phyloP scores from a whole-genome alignment of 805 yeast genomes.

The Wickerhamiella brachini region DNA sequence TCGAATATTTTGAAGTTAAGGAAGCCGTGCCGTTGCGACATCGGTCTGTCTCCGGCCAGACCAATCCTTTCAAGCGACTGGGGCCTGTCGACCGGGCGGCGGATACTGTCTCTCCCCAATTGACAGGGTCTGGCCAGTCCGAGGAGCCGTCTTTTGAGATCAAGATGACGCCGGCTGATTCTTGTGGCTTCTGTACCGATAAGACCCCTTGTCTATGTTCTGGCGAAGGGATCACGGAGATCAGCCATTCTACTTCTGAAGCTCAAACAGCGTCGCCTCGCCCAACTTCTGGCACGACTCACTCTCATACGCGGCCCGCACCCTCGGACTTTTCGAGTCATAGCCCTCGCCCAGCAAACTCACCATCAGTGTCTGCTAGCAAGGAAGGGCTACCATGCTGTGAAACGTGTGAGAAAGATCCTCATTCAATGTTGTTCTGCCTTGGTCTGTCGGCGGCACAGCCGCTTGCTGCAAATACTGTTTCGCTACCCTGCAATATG shows the following conservation, averaged over 20 bases:
- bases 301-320: no score
- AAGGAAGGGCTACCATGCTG: conserved; percentile 31
- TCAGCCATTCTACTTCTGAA: background rate
- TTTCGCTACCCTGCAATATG: conserved; percentile 60
- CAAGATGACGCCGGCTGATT: conserved; percentile 30
- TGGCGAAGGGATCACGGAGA: conserved; percentile 29
- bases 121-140: background rate
- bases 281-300: no score
- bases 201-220: conserved; percentile 75
- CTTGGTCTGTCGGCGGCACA: conserved; percentile 26
- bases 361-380: no score
- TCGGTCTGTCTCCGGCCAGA: background rate
- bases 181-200: conserved; percentile 86
- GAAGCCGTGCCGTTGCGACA: conserved; percentile 10
- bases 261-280: background rate
- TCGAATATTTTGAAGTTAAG: background rate
- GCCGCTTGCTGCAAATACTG: conserved; percentile 22
- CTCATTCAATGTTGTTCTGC: conserved; percentile 74
- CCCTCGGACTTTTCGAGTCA: no score
- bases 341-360: no score
- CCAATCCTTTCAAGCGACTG: background rate
- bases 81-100: no score
- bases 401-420: conserved; percentile 59
- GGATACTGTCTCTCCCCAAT: background rate
- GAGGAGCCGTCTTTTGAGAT: conserved; percentile 4